phyloP scores from a whole-genome alignment of 2,329 filamentous ascomycete species.

The Sclerotinia nivalis region DNA sequence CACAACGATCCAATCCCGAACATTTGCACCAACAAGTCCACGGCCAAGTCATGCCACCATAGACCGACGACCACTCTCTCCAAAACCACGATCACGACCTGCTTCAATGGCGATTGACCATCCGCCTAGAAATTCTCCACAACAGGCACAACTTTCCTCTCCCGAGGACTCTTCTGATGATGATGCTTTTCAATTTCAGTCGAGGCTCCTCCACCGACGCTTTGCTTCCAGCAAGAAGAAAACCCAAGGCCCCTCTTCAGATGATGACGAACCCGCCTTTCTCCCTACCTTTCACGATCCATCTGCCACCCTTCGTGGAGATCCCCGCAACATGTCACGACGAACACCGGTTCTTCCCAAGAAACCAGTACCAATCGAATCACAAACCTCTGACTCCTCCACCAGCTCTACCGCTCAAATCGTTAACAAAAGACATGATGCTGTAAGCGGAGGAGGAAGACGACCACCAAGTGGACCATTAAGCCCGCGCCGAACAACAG shows the following conservation, averaged over 20 bases:
- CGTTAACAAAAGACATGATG: conserved; percentile 25
- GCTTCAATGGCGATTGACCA: conserved; percentile 20
- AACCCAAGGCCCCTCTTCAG: conserved; percentile 32
- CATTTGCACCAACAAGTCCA: conserved; percentile 34
- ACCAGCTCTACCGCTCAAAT: conserved; percentile 48
- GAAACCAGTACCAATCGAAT: conserved; percentile 34
- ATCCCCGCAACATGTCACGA: conserved; percentile 31
- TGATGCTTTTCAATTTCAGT: conserved; percentile 35
- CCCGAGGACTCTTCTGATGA: conserved; percentile 35
- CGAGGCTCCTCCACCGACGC: conserved; percentile 39
- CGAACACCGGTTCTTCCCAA: conserved; percentile 27
- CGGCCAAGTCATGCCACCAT: conserved; percentile 35
- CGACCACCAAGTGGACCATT: conserved; percentile 46
- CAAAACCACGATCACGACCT: conserved; percentile 32
- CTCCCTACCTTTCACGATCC: conserved; percentile 34
- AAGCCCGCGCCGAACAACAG: conserved; percentile 60
- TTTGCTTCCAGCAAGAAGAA: conserved; percentile 35
- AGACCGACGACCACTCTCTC: conserved; percentile 35
- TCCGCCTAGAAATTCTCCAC: conserved; percentile 27
- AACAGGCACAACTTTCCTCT: conserved; percentile 26
- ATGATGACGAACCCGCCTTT: conserved; percentile 41
- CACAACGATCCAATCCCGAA: conserved; percentile 38
- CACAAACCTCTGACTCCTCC: conserved; percentile 62
- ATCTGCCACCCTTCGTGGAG: conserved; percentile 37
- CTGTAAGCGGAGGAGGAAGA: conserved; percentile 10